phyloP scores from a whole-genome alignment of 768 basidiomycete species.

The Suillus subluteus region DNA sequence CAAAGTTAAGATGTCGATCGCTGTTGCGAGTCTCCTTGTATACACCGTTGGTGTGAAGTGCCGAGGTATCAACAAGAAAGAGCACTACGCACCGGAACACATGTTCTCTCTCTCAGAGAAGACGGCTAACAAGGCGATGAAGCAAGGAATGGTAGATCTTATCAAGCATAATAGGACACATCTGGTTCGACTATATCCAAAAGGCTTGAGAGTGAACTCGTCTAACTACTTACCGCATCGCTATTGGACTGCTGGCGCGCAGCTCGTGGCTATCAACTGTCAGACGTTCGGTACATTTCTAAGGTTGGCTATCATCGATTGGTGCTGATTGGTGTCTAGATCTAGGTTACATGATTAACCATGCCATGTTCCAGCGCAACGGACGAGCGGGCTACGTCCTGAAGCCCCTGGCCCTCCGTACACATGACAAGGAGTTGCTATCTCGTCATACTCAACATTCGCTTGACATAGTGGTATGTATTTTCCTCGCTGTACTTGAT shows the following conservation, averaged over 20 bases:
- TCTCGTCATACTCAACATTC: slow-evolving; percentile 56
- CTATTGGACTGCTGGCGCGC: slow-evolving; percentile 88
- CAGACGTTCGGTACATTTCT: slow-evolving; percentile 81
- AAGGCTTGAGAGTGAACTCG: slow-evolving; percentile 77
- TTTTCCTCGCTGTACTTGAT: slow-evolving; percentile 1
- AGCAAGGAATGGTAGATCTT: slow-evolving; percentile 66
- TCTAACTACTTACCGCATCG: slow-evolving; percentile 88
- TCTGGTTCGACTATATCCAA: slow-evolving; percentile 85
- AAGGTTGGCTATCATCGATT: slow-evolving; percentile 7
- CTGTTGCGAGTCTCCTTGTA: slow-evolving; percentile 75
- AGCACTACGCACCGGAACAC: slow-evolving; percentile 83
- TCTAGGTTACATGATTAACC: slow-evolving; percentile 88
- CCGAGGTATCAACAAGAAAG: slow-evolving; percentile 85
- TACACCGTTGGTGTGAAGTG: slow-evolving; percentile 97
- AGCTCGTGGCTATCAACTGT: slow-evolving; percentile 96
- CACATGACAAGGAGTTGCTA: slow-evolving; percentile 62
- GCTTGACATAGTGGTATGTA: slow-evolving; percentile 64
- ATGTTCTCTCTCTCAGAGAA: slow-evolving; percentile 93
- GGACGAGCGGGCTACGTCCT: slow-evolving; percentile 89
- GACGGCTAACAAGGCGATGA: slow-evolving; percentile 75
- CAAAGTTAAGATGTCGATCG: slow-evolving; percentile 74
- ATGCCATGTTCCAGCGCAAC: slow-evolving; percentile 94
- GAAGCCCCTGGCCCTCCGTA: slow-evolving; percentile 79
- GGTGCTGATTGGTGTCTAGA: slow-evolving; percentile 48
- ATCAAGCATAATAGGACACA: slow-evolving; percentile 88